phyloP scores from a whole-genome alignment of 129 eudicot species.

The Chrysanthemum seticuspe region DNA sequence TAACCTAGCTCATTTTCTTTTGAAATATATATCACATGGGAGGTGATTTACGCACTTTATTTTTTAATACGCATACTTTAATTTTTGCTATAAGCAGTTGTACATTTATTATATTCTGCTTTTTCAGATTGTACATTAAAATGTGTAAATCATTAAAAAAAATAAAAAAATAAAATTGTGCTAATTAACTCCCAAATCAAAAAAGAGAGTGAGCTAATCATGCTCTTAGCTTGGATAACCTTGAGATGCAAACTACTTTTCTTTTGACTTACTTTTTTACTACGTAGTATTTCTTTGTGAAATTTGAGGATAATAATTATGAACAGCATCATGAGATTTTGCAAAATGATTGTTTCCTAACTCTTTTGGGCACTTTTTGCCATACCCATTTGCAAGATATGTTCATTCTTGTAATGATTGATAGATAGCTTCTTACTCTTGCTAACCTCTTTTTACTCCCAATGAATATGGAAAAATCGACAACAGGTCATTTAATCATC shows the following conservation, averaged over 20 bases:
- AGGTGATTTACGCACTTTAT: too few species aligned
- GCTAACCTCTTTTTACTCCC: background rate
- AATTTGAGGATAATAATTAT: conserved; percentile 23
- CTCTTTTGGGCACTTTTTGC: conserved; percentile 37
- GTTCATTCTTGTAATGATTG: conserved; percentile 29
- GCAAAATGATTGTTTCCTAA: conserved; percentile 32
- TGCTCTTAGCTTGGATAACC: conserved; percentile 27
- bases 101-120: too few species aligned
- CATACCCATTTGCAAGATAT: conserved; percentile 26
- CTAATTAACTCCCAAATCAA: too few species aligned
- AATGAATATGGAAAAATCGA: too few species aligned
- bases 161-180: too few species aligned
- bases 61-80: too few species aligned
- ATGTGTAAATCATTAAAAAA: too few species aligned
- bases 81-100: too few species aligned
- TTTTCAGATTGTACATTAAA: too few species aligned
- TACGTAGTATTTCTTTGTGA: conserved; percentile 10
- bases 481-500: too few species aligned
- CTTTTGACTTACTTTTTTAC: conserved; percentile 10
- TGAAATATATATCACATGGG: background rate
- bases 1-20: too few species aligned
- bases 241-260: conserved; percentile 28
- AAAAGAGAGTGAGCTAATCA: background rate
- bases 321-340: conserved; percentile 35
- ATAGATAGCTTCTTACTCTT: conserved; percentile 18